Evolutionary conservation across 306 rosid genomes (phyloP).

Genomic region (Trifolium dubium): DNA sequence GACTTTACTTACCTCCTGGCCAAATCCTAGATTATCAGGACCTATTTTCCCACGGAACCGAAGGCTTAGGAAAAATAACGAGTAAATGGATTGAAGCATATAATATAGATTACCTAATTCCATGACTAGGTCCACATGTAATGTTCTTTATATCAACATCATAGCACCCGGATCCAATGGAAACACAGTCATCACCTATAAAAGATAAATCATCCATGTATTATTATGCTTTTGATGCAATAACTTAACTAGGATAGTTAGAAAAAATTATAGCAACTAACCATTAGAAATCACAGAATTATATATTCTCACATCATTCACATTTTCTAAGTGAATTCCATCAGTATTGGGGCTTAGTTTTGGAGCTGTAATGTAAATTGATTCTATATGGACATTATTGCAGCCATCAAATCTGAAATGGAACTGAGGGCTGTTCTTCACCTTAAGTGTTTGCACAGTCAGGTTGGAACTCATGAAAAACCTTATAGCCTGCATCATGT

Average conservation of each 20-base stretch:
- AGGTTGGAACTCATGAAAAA: slow-evolving; percentile 91
- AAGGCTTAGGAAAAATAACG: neutral
- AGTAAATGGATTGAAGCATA: neutral
- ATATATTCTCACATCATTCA: slow-evolving; percentile 70
- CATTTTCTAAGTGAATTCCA: slow-evolving; percentile 92
- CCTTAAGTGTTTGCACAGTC: slow-evolving; percentile 70
- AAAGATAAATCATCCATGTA: slow-evolving; percentile 13
- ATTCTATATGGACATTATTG: slow-evolving; percentile 64
- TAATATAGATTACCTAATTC: slow-evolving; percentile 67
- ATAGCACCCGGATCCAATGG: slow-evolving; percentile 86
- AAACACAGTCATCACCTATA: slow-evolving; percentile 93
- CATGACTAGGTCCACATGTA: slow-evolving; percentile 95
- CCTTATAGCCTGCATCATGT: slow-evolving; percentile 73
- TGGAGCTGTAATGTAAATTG: slow-evolving; percentile 77
- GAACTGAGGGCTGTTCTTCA: slow-evolving; percentile 86
- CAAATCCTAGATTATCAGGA: neutral
- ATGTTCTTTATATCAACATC: slow-evolving; percentile 80
- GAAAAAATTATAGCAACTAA: slow-evolving; percentile 37
- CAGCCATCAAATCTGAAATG: slow-evolving; percentile 86
- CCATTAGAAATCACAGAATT: slow-evolving; percentile 84
- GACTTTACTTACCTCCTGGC: neutral
- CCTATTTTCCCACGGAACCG: neutral
- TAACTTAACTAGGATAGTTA: slow-evolving; percentile 1
- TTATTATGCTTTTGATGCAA: slow-evolving; percentile 28
- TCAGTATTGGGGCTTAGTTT: slow-evolving; percentile 88